These are phyloP conservation scores for Sinapis alba DNA, from an alignment of 441 rosid genomes.

Conservation along the genomic window DNA sequence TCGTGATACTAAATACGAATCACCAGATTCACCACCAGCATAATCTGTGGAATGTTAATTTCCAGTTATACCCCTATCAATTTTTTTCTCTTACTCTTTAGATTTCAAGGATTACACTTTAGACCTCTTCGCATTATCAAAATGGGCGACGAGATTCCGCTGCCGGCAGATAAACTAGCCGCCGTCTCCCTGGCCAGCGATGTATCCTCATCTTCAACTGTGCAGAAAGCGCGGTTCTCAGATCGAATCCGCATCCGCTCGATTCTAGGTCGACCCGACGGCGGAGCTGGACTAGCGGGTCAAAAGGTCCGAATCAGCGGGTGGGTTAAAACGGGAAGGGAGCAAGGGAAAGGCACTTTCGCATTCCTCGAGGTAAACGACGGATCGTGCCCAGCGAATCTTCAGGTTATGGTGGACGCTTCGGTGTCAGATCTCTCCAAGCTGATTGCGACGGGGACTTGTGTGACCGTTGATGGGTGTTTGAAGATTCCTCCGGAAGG, in stretches of 20 bases:
- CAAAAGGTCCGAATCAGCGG: conserved; percentile 36
- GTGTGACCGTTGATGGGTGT: conserved; percentile 73
- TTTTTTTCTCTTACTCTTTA: not conserved
- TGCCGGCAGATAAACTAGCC: not conserved
- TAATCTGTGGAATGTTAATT: not conserved
- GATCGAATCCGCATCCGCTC: conserved; percentile 24
- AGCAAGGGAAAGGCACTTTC: conserved; percentile 78
- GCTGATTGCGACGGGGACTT: conserved; percentile 78
- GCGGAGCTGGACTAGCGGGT: conserved; percentile 38
- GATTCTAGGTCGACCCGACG: conserved; percentile 38
- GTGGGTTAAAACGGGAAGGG: conserved; percentile 82
- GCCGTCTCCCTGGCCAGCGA: not conserved
- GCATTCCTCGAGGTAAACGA: conserved; percentile 89
- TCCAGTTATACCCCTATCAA: not conserved
- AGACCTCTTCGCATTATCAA: not conserved
- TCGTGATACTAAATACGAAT: not conserved
- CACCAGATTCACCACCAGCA: not conserved
- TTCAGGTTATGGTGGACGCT: conserved; percentile 80
- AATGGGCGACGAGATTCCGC: not conserved
- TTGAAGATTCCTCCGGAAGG: conserved; percentile 77
- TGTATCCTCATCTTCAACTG: not conserved
- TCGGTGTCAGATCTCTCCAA: conserved; percentile 60
- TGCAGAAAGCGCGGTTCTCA: conserved; percentile 21
- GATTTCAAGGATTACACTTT: not conserved
- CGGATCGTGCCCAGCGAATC: conserved; percentile 86